Percentiles rank a stretch among this genome's conserved stretches.
phyloP scores from a whole-genome alignment of 805 yeast genomes.

The Pichia pseudocactophila region DNA sequence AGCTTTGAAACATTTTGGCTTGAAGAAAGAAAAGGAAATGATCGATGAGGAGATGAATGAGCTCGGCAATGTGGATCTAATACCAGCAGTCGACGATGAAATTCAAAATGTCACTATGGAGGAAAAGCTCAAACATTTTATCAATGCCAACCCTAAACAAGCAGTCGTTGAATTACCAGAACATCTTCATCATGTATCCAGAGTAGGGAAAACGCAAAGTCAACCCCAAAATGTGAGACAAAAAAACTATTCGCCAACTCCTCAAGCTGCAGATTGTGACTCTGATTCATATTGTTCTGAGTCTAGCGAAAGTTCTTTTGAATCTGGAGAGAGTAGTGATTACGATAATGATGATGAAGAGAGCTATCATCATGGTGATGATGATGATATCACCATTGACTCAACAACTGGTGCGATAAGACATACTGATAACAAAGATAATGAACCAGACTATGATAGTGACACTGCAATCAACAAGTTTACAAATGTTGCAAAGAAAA shows the following conservation, averaged over 20 bases:
- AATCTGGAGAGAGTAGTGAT: slow-evolving; percentile 25
- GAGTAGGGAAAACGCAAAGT: neutral
- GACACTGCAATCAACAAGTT: neutral
- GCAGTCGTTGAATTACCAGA: slow-evolving; percentile 13
- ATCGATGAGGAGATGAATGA: slow-evolving; percentile 19
- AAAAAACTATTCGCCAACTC: neutral
- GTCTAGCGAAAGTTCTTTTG: slow-evolving; percentile 22
- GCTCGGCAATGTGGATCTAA: slow-evolving; percentile 14
- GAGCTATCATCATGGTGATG: neutral
- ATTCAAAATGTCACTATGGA: slow-evolving; percentile 17
- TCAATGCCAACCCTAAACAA: slow-evolving; percentile 19
- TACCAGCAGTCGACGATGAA: slow-evolving; percentile 13
- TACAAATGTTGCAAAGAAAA: neutral
- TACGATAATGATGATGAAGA: neutral
- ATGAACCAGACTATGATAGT: neutral
- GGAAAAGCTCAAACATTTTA: slow-evolving; percentile 19
- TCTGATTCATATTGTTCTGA: slow-evolving; percentile 9
- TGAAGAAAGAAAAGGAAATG: slow-evolving; percentile 13
- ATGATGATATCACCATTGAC: neutral
- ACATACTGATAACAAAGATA: neutral
- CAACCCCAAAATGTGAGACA: neutral
- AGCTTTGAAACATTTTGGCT: slow-evolving; percentile 22
- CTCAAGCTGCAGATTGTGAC: neutral
- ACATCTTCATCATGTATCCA: neutral
- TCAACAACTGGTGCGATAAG: neutral